phyloP scores from a whole-genome alignment of 768 basidiomycete species.

The Trametes cinnabarina region DNA sequence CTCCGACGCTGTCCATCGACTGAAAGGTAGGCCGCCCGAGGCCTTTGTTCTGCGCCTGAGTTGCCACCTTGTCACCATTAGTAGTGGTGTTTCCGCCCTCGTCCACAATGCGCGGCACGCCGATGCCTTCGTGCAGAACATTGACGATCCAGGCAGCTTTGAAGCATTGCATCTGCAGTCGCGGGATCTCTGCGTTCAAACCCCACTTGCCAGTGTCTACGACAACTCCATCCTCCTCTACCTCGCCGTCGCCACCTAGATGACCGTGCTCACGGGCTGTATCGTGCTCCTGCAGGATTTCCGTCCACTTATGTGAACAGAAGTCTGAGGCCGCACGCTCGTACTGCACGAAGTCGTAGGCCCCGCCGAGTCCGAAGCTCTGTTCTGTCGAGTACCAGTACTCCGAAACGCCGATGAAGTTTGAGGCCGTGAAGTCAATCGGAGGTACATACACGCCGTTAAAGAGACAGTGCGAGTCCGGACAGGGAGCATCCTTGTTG shows the following conservation, averaged over 20 bases:
- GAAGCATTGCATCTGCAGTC: constrained; percentile 98
- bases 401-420: constrained; percentile 96
- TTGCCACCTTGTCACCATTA: constrained; percentile 64
- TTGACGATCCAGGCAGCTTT: constrained; percentile 99
- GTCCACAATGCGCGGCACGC: constrained; percentile 89
- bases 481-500: constrained; percentile 82
- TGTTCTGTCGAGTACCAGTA: constrained; percentile 99
- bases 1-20: constrained; percentile 86
- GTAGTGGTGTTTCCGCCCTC: constrained; percentile 75
- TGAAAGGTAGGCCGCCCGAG: constrained; percentile 86
- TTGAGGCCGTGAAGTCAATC: constrained; percentile 90
- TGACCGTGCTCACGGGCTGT: constrained; percentile 44
- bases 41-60: constrained; percentile 80
- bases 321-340: constrained; percentile 89
- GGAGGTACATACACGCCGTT: constrained; percentile 91
- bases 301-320: constrained; percentile 76
- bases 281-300: constrained; percentile 67
- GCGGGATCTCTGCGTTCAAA: constrained; percentile 71
- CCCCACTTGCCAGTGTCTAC: constrained; percentile 71
- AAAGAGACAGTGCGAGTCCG: constrained; percentile 85
- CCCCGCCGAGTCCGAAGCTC: constrained; percentile 89
- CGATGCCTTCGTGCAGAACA: constrained; percentile 93
- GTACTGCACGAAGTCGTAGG: constrained; percentile 95
- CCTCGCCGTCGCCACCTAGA: constrained; percentile 59
- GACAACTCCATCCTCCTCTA: constrained; percentile 55